These are phyloP conservation scores for Mycena indigotica DNA, from an alignment of 768 basidiomycete genomes.

Conservation along the genomic window DNA sequence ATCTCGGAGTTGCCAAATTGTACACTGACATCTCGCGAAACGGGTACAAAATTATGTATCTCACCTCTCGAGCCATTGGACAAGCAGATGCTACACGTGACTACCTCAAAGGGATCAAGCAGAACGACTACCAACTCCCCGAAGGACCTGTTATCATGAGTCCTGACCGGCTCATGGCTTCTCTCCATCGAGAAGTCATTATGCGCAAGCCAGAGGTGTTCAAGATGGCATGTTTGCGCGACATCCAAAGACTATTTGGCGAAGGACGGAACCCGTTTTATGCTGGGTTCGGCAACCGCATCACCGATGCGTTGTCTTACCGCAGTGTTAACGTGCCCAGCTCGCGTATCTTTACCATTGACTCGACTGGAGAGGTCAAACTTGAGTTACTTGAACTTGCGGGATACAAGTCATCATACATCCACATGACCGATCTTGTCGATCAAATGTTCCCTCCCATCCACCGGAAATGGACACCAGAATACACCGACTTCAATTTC, in stretches of 20 bases:
- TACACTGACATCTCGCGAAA: conserved; percentile 95
- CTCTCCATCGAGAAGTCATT: conserved; percentile 95
- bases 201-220: conserved; percentile 99
- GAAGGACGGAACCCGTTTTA: conserved; percentile 83
- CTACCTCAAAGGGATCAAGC: conserved; percentile 92
- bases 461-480: conserved; percentile 81
- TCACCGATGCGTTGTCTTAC: conserved; percentile 98
- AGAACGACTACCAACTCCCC: conserved; percentile 94
- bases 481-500: conserved; percentile 96
- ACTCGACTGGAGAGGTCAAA: conserved; percentile 92
- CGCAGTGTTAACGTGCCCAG: conserved; percentile 93
- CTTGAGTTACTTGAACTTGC: conserved; percentile 95
- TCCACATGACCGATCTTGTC: conserved; percentile 99
- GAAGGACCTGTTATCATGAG: conserved; percentile 99
- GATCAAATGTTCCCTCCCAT: conserved; percentile 99
- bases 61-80: conserved; percentile 95
- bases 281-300: conserved; percentile 96
- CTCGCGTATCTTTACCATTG: conserved; percentile 95
- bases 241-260: conserved; percentile 90
- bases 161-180: conserved; percentile 92
- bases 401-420: conserved; percentile 95
- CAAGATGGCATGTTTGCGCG: conserved; percentile 98
- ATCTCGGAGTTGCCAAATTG: conserved; percentile 93
- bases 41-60: conserved; percentile 97
- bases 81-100: conserved; percentile 96